Base-by-base conservation (phyloP, 805 yeast species). In the Pachysolen tannophilus region DNA sequence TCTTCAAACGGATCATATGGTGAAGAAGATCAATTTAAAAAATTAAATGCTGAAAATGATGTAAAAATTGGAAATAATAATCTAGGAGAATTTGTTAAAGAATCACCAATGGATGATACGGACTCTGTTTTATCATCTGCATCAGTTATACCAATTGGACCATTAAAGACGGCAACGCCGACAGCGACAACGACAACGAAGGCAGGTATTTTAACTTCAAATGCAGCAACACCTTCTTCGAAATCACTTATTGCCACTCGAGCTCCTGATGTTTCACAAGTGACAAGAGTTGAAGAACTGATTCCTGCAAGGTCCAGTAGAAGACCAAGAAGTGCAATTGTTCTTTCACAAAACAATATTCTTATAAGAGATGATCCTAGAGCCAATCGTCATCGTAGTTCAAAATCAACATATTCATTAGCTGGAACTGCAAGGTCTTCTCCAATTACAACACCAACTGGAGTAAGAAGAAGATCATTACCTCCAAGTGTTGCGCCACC, bases 271-370 rank as follows among this genome's bases (percentile, higher is more conserved):
- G 43, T 42, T 32, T 48, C 51, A 25, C 43, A 45, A 21, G 35
- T 38, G 23, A 50, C 52, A 1, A 48, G 47, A 20, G 29, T 55
- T 16, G 50, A 47, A 26, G 27, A 49, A 5, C 21, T 48, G 0
- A 36, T 39, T 11, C 62, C 62, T 5, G 50, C 57, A 9, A 48
- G 62, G 40, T 57, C 62, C 5, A 48, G 48, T 13, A 47, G 44
- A 35, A 47, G 62, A 37, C 58, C 57, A 26, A 31, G 35, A 26
- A 39, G 43, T 30, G 27, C 16, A 19, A 21, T 30, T n/a, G 6
- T 33, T 4, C 13, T 20, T 17, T 24, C 33, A 10, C 28, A 11
- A 11, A 16, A 5, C 15, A 30, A 10, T 8, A 13, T 14, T 13
- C 8, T 8, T n/a, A 6, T 8, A 24, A 26, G 18, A 28, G 13